These are phyloP conservation scores for Trypanosoma grayi DNA, from an alignment of 208 protist species.

Conservation along the genomic window DNA sequence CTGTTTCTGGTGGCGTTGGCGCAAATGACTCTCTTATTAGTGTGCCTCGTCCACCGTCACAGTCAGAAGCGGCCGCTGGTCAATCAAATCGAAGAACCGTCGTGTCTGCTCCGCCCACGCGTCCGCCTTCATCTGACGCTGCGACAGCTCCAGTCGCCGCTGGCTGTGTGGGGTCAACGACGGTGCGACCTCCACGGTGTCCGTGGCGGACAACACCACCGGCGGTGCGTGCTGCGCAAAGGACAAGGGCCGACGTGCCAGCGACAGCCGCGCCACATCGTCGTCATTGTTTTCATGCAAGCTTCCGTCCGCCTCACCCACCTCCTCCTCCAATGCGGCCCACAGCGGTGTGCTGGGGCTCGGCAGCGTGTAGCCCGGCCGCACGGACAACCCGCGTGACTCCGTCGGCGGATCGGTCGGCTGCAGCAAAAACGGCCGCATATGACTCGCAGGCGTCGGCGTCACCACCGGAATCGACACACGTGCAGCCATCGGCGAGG, in stretches of 20 bases:
- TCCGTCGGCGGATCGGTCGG: slow-evolving; percentile 48
- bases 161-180: background rate
- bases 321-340: slow-evolving; percentile 31
- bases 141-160: background rate
- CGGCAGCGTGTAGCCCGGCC: slow-evolving; percentile 42
- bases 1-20: too few relatives aligned
- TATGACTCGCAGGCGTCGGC: slow-evolving; percentile 8
- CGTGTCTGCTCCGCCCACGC: slow-evolving; percentile 47
- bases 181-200: background rate
- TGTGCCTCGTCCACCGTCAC: slow-evolving; percentile 12
- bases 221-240: background rate
- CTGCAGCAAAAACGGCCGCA: slow-evolving; percentile 1
- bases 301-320: slow-evolving; percentile 16
- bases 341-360: slow-evolving; percentile 68
- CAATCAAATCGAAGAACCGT: slow-evolving; percentile 67
- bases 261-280: slow-evolving; percentile 25
- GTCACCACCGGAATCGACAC: slow-evolving; percentile 6
- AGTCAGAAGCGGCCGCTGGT: slow-evolving; percentile 44
- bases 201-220: background rate
- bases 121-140: slow-evolving; percentile 21
- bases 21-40: background rate
- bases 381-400: slow-evolving; percentile 40
- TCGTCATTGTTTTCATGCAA: slow-evolving; percentile 22
- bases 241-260: slow-evolving; percentile 5
- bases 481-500: background rate